Evolutionary conservation across 2,329 filamentous ascomycete genomes (phyloP).

Genomic region (Lachnellula suecica): DNA sequence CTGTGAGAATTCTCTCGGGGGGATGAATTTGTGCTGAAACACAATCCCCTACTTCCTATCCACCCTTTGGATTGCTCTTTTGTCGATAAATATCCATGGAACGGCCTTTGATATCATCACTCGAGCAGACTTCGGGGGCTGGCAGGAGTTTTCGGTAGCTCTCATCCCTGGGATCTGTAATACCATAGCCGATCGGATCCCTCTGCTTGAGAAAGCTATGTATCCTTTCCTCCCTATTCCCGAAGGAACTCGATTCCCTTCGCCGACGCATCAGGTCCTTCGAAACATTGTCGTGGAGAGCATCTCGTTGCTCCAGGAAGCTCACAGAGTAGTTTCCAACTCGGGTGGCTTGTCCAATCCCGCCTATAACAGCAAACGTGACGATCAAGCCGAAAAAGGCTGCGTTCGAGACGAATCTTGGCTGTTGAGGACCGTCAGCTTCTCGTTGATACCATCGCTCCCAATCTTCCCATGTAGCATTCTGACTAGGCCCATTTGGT

Average conservation of each 20-base stretch:
- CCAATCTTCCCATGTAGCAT: conserved; percentile 99
- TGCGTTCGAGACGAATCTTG: conserved; percentile 73
- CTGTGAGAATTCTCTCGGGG: too few relatives aligned
- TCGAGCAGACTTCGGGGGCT: conserved; percentile 44
- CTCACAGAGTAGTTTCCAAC: conserved; percentile 61
- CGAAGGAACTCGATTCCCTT: conserved; percentile 49
- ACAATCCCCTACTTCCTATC: too few relatives aligned
- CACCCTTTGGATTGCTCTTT: conserved; percentile 10
- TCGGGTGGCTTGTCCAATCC: conserved; percentile 69
- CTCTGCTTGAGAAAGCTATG: conserved; percentile 74
- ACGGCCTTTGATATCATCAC: conserved; percentile 35
- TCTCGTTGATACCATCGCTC: conserved; percentile 70
- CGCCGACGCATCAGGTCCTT: conserved; percentile 56
- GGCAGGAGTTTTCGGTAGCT: conserved; percentile 44
- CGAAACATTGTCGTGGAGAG: conserved; percentile 65
- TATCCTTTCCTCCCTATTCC: conserved; percentile 64
- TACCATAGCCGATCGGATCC: conserved; percentile 42
- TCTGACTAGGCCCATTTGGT: conserved; percentile 52
- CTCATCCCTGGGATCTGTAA: conserved; percentile 38
- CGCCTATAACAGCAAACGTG: conserved; percentile 66
- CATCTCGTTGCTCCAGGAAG: conserved; percentile 65
- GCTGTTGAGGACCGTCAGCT: conserved; percentile 47
- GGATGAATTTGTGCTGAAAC: too few relatives aligned
- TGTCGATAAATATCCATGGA: conserved; percentile 17
- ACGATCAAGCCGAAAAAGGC: conserved; percentile 75